Evolutionary conservation across 2,329 filamentous ascomycete species (phyloP).

Genomic region (Aspergillus fructus): DNA sequence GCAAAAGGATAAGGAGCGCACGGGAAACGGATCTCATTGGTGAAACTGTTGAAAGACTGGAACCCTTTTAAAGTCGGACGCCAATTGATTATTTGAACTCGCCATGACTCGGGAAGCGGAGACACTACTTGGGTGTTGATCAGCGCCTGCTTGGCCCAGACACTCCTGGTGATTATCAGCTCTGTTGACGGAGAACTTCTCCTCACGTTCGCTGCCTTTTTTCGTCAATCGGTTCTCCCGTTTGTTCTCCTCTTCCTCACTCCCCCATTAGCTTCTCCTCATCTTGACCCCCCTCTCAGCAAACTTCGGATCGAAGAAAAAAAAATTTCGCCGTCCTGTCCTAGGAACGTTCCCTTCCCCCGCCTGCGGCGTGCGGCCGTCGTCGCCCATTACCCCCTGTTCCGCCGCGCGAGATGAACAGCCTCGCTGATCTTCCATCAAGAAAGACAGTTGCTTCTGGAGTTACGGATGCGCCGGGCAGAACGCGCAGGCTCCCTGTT

Average conservation of each 20-base stretch:
- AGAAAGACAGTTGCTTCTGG: conserved; percentile 47
- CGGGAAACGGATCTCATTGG: conserved; percentile 5
- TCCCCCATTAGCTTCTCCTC: not conserved
- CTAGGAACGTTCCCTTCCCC: conserved; percentile 5
- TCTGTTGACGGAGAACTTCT: conserved; percentile 11
- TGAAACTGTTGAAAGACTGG: conserved; percentile 4
- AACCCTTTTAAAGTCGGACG: conserved; percentile 9
- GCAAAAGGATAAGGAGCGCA: not conserved
- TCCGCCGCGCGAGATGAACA: conserved; percentile 37
- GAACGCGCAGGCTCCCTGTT: conserved; percentile 54
- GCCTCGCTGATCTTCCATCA: conserved; percentile 41
- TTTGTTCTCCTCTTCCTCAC: conserved; percentile 8
- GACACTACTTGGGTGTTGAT: conserved; percentile 31
- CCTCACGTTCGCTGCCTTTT: conserved; percentile 28
- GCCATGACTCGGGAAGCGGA: conserved; percentile 30
- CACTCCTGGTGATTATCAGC: conserved; percentile 20
- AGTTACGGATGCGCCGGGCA: conserved; percentile 40
- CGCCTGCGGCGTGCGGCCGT: conserved; percentile 17
- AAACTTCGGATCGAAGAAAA: not conserved
- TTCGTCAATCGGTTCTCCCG: conserved; percentile 21
- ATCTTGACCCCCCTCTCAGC: conserved; percentile 8
- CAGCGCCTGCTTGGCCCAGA: conserved; percentile 26
- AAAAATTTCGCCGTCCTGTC: conserved; percentile 10
- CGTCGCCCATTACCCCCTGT: conserved; percentile 14
- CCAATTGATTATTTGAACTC: conserved; percentile 18